A percentile compares a stretch with the other conserved stretches of the same genome.
Evolutionary conservation across 371 early-diverging fungal genomes (phyloP).

Genomic region (Syncephalastrum racemosum): DNA sequence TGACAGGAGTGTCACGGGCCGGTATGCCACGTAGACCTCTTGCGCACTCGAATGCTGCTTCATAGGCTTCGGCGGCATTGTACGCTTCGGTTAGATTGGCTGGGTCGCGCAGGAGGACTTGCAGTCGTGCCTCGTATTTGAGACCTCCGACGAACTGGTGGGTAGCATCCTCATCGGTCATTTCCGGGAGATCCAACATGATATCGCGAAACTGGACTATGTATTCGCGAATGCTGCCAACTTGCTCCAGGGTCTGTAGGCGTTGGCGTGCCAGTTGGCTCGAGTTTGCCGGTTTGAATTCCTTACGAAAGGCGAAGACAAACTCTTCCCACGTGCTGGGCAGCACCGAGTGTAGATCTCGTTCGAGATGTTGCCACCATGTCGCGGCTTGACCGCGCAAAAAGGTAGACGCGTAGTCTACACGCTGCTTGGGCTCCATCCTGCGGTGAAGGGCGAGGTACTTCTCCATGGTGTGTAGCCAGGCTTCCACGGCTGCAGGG

Average conservation of each 20-base stretch:
- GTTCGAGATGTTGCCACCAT: no score
- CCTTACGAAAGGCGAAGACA: neutral
- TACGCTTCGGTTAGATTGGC: slow-evolving; percentile 5
- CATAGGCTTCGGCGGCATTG: no score
- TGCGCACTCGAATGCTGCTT: slow-evolving; percentile 3
- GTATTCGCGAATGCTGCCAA: no score
- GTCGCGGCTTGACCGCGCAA: no score
- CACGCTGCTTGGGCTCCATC: slow-evolving; percentile 1
- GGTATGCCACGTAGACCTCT: neutral
- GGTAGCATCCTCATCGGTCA: no score
- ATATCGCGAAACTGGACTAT: slow-evolving; percentile 14
- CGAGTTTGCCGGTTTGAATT: slow-evolving; percentile 9
- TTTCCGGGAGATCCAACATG: slow-evolving; percentile 18
- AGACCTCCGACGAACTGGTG: slow-evolving; percentile 14
- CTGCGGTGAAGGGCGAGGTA: slow-evolving; percentile 2
- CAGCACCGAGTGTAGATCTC: no score
- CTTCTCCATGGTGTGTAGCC: slow-evolving; percentile 11
- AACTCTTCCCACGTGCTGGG: slow-evolving; percentile 5
- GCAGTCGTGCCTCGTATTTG: slow-evolving; percentile 6
- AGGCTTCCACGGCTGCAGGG: slow-evolving; percentile 7
- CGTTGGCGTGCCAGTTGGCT: slow-evolving; percentile 2
- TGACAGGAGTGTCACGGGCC: no score
- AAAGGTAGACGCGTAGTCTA: no score
- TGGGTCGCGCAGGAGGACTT: slow-evolving; percentile 7
- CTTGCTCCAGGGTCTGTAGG: neutral